Percentiles rank a stretch among this genome's conserved stretches.
phyloP scores from a whole-genome alignment of 2,329 filamentous ascomycete genomes.

The Phialophora tarda region DNA sequence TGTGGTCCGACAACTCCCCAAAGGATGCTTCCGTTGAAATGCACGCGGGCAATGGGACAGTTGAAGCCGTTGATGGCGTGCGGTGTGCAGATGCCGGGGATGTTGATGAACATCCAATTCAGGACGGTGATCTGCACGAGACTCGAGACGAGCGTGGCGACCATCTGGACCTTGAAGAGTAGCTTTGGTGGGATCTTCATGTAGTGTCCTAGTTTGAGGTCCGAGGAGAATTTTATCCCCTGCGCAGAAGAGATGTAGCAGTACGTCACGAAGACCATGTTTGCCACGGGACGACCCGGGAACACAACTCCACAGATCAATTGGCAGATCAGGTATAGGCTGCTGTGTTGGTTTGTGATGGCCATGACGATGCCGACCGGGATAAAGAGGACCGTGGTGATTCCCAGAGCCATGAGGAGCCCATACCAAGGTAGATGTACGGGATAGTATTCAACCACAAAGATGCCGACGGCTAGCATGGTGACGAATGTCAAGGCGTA shows the following conservation, averaged over 20 bases:
- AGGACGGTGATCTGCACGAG: constrained; percentile 82
- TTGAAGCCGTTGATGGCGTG: constrained; percentile 85
- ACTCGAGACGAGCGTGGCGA: constrained; percentile 70
- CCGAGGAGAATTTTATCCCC: constrained; percentile 85
- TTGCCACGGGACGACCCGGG: constrained; percentile 82
- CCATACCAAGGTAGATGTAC: constrained; percentile 87
- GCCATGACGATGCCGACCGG: constrained; percentile 93
- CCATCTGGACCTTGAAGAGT: constrained; percentile 65
- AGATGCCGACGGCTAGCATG: constrained; percentile 80
- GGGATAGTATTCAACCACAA: constrained; percentile 82
- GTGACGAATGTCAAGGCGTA: constrained; percentile 75
- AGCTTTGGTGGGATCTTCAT: constrained; percentile 67
- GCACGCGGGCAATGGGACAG: constrained; percentile 82
- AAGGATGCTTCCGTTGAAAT: constrained; percentile 87
- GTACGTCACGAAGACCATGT: constrained; percentile 93
- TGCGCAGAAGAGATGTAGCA: constrained; percentile 88
- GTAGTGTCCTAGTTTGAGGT: constrained; percentile 75
- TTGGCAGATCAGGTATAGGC: constrained; percentile 85
- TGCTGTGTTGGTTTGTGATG: constrained; percentile 86
- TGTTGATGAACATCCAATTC: constrained; percentile 86
- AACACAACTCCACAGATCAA: constrained; percentile 82
- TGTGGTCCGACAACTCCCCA: constrained; percentile 86
- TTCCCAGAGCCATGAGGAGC: constrained; percentile 75
- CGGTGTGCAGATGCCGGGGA: constrained; percentile 77
- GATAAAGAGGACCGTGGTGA: constrained; percentile 82